These are phyloP conservation scores for Marsdenia floribunda DNA, from an alignment of 257 asterid species.

Conservation along the genomic window DNA sequence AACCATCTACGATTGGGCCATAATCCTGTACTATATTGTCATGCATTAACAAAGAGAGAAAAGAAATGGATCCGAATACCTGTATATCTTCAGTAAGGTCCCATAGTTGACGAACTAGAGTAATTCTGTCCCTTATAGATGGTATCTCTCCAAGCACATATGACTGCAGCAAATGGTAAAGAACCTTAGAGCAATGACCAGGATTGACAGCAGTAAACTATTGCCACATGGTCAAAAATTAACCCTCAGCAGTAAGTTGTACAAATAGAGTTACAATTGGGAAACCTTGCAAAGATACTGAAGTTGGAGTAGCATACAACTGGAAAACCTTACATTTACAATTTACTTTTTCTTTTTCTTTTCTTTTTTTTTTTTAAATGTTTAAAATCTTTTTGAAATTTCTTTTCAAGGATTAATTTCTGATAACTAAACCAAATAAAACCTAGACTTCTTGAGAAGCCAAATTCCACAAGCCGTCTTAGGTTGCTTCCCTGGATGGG, in stretches of 20 bases:
- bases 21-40: background rate
- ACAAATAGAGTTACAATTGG: too few relatives aligned
- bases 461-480: background rate
- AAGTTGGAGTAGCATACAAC: background rate
- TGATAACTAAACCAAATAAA: too few relatives aligned
- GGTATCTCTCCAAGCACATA: too few relatives aligned
- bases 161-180: too few relatives aligned
- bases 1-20: background rate
- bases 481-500: background rate
- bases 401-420: background rate
- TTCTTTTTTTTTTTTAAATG: background rate
- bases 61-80: constrained; percentile 37
- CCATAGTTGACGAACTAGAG: constrained; percentile 93
- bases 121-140: constrained; percentile 75
- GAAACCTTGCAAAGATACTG: background rate
- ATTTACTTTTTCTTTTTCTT: too few relatives aligned
- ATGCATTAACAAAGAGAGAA: background rate
- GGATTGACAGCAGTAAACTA: too few relatives aligned
- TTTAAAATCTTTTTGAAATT: too few relatives aligned
- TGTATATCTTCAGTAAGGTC: constrained; percentile 75
- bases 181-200: too few relatives aligned
- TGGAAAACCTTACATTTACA: background rate
- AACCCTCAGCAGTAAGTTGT: background rate
- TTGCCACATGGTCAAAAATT: background rate
- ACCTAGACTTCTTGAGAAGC: background rate